Conservation (phyloP, 2,329 filamentous ascomycete species). For the Botryotinia globosa region DNA sequence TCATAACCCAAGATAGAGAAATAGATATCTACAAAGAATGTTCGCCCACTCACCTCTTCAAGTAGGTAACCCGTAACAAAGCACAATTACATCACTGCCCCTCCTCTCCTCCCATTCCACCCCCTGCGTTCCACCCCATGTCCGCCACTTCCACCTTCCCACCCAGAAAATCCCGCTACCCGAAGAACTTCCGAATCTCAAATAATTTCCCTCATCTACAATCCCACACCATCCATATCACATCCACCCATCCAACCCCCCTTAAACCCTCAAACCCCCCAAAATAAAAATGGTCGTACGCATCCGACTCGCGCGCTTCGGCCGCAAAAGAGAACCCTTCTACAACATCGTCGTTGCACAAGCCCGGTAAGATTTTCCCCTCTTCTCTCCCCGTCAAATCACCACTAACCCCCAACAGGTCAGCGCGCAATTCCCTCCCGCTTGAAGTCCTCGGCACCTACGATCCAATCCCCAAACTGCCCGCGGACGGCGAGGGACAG, state of each 20-base stretch:
- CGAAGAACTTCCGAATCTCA: conserved; percentile 1
- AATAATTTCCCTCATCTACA: conserved; percentile 3
- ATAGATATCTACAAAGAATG: background rate
- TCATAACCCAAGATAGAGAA: too few species aligned
- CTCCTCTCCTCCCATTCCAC: background rate
- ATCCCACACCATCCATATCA: too few species aligned
- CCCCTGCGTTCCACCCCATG: background rate
- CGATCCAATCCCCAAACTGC: conserved; percentile 62
- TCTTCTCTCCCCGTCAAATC: background rate
- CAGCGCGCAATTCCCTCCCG: conserved; percentile 81
- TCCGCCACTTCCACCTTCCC: background rate
- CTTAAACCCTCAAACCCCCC: too few species aligned
- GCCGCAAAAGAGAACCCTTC: conserved; percentile 80
- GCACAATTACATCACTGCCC: conserved; percentile 5
- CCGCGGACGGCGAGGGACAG: conserved; percentile 59
- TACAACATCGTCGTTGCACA: conserved; percentile 98
- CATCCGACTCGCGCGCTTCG: conserved; percentile 91
- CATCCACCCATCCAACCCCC: too few species aligned
- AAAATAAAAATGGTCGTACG: conserved; percentile 73
- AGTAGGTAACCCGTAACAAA: background rate
- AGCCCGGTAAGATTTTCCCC: conserved; percentile 62
- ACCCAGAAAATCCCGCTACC: background rate
- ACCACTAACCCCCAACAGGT: conserved; percentile 48
- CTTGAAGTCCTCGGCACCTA: conserved; percentile 86
- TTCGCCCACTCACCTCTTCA: background rate